Base-by-base conservation (phyloP, 2,329 filamentous ascomycete genomes). In the Pezicula rhizophila region DNA sequence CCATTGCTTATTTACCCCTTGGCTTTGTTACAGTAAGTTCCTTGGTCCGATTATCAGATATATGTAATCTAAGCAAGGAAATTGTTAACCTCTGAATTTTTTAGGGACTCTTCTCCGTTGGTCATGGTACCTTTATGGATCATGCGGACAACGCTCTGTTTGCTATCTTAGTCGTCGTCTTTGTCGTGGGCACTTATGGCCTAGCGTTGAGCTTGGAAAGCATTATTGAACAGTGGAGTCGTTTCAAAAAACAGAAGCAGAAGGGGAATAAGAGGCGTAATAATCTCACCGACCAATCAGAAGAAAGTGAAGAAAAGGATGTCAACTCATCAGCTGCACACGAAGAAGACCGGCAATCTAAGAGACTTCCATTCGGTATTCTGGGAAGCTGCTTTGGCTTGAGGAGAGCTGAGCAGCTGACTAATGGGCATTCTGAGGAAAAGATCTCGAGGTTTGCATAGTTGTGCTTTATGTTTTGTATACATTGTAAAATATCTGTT, bases 1-100 rank as follows among this genome's bases (percentile, higher is more conserved):
- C 77, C 45, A 75, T 82, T 61, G 71, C 80, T 51, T 82, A 82
- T 58, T 65, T 83, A 20, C 79, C 79, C 2, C 64, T 82, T 38
- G 80, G 76, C 0, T 82, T 82, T 57, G 78, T 81, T 7, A 80
- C 78, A 1, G 53, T 45, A 45, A 43, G 28, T 7, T 23, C 5
- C 12, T 45, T 18, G 12, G n/a, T 4, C n/a, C 4, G 41, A 26
- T 35, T 8, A 2, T 18, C 8, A 37, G 40, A 43, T 11, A 53
- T 28, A 42, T 20, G 2, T n/a, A 18, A 18, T 18, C 18, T 2
- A 23, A 23, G 3, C 4, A 23, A 23, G 23, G 23, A 23, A 23
- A 23, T 23, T 1, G 4, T 5, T 23, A 23, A 23, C 3, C 6
- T 1, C 6, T 23, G 1, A 23, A 4, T 1, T 38, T 14, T 15